Base-by-base conservation (phyloP, 1,284 basidiomycete genomes). In the Phylloporus gajari region DNA sequence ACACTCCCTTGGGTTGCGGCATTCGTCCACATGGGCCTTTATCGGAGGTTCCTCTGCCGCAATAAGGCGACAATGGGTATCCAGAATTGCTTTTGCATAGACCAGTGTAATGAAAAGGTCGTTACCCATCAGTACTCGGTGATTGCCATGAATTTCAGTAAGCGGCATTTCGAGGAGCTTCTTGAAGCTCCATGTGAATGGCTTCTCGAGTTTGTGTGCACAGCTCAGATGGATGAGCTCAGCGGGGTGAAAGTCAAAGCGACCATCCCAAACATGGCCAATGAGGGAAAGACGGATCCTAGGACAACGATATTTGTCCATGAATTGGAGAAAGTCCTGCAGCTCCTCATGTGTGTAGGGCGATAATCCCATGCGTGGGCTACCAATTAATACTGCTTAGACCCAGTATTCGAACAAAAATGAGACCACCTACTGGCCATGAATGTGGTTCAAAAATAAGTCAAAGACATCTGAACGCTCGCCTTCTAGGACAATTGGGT, bases 391-490 rank as follows among this genome's bases (percentile, higher is more conserved):
- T 42, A 42, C 13, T 42, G 17, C 13, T 42, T 17, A 42, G 42
- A 53, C 9, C 30, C 21, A 63, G 32, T 35, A 7, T 35, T 23
- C 25, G 46, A 23, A 48, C 25, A 23, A 23, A 3, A 4, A 21
- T 42, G 13, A 15, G 42, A 15, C 17, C 13, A 73, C 71, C 27
- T 35, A 69, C 73, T 27, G 30, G 42, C 70, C 61, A 44, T 63
- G 42, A 17, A 65, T 53, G 42, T 75, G 65, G 15, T 72, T 70
- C 8, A 74, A 66, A 35, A 72, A 75, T 32, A 72, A 13, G 8
- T 74, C 42, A 13, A 74, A 72, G 2, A 44, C 6, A 5, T 42
- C 42, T 42, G 13, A 42, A 15, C 42, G 30, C 38, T 42, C 19
- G n/a, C 5, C 38, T 30, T 19, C 69, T 5, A 75, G 27, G 21